Base-by-base conservation (phyloP, 1,284 basidiomycete species). In the Phlebopus sp. region DNA sequence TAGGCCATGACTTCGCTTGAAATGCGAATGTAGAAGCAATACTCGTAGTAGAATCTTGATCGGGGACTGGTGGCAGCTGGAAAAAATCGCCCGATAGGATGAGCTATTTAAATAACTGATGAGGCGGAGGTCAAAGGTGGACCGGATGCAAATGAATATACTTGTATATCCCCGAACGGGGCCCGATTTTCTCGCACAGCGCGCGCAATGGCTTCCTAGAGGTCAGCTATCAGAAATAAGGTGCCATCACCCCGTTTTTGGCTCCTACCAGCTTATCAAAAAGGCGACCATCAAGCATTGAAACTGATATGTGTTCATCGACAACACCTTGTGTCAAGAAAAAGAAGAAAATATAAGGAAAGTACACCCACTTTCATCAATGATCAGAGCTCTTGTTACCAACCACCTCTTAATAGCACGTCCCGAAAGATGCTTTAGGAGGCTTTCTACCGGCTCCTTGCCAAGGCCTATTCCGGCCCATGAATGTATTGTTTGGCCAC, bases 71-170 rank as follows among this genome's bases (percentile, higher is more conserved):
- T 4, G 89, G 89, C 2, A 91, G 71, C 64, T 92, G 88, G 64
- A 81, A 88, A 62, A 90, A 90, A 64, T 90, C 88, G 7, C 88
- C 87, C 0, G 83, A 84, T n/a, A 87, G 59, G 38, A 91, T 76
- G 44, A 92, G 72, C 77, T 89, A 59, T 37, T 37, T 44, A 40
- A n/a, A 23, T 5, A 27, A 54, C 43, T 50, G 30, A 31, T 51
- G 30, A 39, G 29, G 18, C 21, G 15, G 29, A 25, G 45, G 17
- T 18, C 21, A 8, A 15, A n/a, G 15, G 17, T 31, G 17, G 19
- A 11, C 34, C 13, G 17, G 40, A 35, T 13, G 10, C 4, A 27
- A 27, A n/a, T 11, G 25, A 25, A 30, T 62, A 30, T 34, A 77
- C 82, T 68, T 88, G 85, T 15, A 91, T 86, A 0, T 87, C 88